Conservation (phyloP, 2,329 filamentous ascomycete species). For the Fusarium torreyae region DNA sequence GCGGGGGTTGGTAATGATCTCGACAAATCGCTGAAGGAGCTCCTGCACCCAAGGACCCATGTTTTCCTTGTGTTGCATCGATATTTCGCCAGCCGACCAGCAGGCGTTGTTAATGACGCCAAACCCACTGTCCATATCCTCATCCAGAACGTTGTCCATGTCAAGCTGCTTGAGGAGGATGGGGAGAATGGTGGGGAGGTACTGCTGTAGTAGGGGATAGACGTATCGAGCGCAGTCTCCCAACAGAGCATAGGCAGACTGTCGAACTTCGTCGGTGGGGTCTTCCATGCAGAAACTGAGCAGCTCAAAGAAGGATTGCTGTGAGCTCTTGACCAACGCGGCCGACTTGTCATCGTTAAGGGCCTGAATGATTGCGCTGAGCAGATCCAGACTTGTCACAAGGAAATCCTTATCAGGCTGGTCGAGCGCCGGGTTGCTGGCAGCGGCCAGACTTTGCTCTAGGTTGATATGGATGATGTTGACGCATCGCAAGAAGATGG, state of each 20-base stretch:
- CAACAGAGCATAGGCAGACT: slow-evolving; percentile 94
- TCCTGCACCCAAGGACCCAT: slow-evolving; percentile 85
- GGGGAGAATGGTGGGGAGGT: slow-evolving; percentile 81
- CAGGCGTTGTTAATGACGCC: slow-evolving; percentile 98
- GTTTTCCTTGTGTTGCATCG: slow-evolving; percentile 81
- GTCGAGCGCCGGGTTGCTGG: slow-evolving; percentile 78
- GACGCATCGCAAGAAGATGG: slow-evolving; percentile 90
- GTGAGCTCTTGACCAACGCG: slow-evolving; percentile 81
- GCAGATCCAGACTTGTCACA: slow-evolving; percentile 91
- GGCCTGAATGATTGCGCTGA: slow-evolving; percentile 94
- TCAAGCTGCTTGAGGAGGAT: slow-evolving; percentile 91
- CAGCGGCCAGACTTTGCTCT: slow-evolving; percentile 81
- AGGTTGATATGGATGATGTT: slow-evolving; percentile 93
- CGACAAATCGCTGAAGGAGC: slow-evolving; percentile 81
- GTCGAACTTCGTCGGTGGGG: slow-evolving; percentile 89
- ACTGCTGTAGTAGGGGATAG: slow-evolving; percentile 83
- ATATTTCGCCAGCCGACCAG: slow-evolving; percentile 95
- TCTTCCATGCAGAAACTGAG: slow-evolving; percentile 95
- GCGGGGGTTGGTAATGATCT: slow-evolving; percentile 87
- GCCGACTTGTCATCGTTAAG: slow-evolving; percentile 80
- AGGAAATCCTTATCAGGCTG: slow-evolving; percentile 96
- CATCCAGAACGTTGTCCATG: slow-evolving; percentile 80
- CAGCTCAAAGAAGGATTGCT: slow-evolving; percentile 91
- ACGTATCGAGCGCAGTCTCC: slow-evolving; percentile 96
- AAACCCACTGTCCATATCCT: slow-evolving; percentile 87